Evolutionary conservation across 2,329 filamentous ascomycete genomes (phyloP), one percentile per base, ranked within the genome.

Genomic region (Fusarium sp.): DNA sequence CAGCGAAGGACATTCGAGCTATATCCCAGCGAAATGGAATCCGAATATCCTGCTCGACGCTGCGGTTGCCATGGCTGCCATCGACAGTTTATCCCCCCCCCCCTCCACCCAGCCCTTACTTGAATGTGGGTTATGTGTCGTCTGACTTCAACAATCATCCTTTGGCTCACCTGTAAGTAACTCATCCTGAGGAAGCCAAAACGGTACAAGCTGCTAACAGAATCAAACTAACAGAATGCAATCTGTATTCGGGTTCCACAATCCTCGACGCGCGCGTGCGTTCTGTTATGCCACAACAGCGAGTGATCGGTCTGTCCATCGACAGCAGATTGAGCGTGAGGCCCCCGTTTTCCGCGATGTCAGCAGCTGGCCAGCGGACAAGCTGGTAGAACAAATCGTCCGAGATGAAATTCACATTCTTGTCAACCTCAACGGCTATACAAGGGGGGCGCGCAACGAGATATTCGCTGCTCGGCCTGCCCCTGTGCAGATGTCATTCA

Each of bases 71-170:
- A 6, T 99, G 97, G 97, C 89, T 99, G 57, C 93, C 96, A 8
- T 81, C 85, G 54, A 92, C 91, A 0, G 94, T 98, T 0, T 98
- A 94, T 78, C 90, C 91, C n/a, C 97, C 97, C 3, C 97, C 97
- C 0, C 83, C 90, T 3, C 95, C 97, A 2, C 97, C 97, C 2
- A 88, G 86, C 50, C 95, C 95, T 1, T 91, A 93, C 74, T 87
- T 99, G n/a, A 96, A 95, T 76, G 91, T 99, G 69, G 97, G 97
- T 56, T 99, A 99, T 82, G 92, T 99, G 41, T 98, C 97, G 5
- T 98, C 97, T 0, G 97, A 99, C 83, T 99, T 99, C 84, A 99
- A 99, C 81, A 99, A 99, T 78, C 97, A 99, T 81, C 97, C 97
- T 5, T 86, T 99, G 37, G 97, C 97, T 27, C 97, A 99, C 84